Conservation (phyloP, 768 basidiomycete genomes). For the Naganishia kalamii region DNA sequence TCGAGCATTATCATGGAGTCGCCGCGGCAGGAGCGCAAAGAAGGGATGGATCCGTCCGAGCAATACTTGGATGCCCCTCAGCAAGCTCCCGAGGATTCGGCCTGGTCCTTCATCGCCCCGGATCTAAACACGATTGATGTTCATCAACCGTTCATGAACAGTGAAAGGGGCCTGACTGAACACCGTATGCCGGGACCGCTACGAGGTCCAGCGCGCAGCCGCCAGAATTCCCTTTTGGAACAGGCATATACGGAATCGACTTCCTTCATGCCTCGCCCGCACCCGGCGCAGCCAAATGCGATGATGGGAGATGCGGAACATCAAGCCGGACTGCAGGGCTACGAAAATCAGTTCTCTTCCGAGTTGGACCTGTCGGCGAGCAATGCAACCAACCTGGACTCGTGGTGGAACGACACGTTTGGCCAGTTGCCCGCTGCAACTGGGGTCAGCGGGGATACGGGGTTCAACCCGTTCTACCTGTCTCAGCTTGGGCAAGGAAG, state of each 20-base stretch:
- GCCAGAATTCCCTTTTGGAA: background rate
- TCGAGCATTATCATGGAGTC: background rate
- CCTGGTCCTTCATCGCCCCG: constrained; percentile 45
- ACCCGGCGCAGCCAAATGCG: background rate
- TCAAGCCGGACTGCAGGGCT: constrained; percentile 26
- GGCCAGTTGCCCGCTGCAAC: constrained; percentile 17
- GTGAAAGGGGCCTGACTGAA: constrained; percentile 2
- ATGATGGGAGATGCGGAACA: constrained; percentile 20
- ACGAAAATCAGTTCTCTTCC: constrained; percentile 7
- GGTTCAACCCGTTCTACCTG: constrained; percentile 45
- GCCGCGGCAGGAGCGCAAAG: background rate
- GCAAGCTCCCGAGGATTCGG: constrained; percentile 17
- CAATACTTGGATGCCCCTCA: background rate
- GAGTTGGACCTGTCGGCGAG: constrained; percentile 31
- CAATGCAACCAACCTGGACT: constrained; percentile 4
- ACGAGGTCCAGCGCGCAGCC: constrained; percentile 8
- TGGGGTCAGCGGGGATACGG: constrained; percentile 18
- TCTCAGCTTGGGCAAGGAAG: constrained; percentile 29
- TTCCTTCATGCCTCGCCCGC: background rate
- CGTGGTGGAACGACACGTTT: constrained; percentile 26
- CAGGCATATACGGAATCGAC: background rate
- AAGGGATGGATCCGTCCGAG: constrained; percentile 1
- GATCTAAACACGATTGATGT: constrained; percentile 45
- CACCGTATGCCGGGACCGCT: constrained; percentile 1
- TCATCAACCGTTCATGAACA: constrained; percentile 39